Base-by-base conservation (phyloP, 192 early-diverging fungal species). In the Coemansia biformis region DNA sequence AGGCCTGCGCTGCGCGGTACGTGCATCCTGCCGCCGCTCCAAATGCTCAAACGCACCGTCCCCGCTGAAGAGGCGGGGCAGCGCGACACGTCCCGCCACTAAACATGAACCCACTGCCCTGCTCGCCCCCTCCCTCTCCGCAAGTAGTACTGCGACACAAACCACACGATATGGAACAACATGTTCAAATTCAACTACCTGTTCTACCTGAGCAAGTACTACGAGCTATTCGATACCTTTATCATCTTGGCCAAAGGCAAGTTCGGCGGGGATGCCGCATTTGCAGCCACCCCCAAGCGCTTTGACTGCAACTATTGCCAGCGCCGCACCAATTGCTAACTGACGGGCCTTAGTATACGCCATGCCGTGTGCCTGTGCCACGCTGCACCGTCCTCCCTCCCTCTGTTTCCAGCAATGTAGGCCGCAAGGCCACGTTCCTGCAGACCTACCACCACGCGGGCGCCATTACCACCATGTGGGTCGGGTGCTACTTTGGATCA, bases 371-470 rank as follows among this genome's bases (percentile, higher is more conserved):
- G n/a, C n/a, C n/a, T n/a, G n/a, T n/a, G n/a, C n/a, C n/a, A n/a
- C n/a, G n/a, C n/a, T n/a, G n/a, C n/a, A n/a, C n/a, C n/a, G n/a
- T n/a, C n/a, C n/a, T n/a, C n/a, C n/a, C n/a, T n/a, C n/a, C 8
- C 8, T 45, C 12, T 19, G 14, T 37, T 11, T 7, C 0, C 28
- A 21, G 9, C 4, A 4, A 18, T 52, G 17, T 72, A 72, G 87
- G 87, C 26, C 71, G 70, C 46, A 59, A 59, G 43, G 85, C 86
- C 0, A 88, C 86, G 17, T 81, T 89, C 26, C 68, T 92, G 47
- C 90, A 92, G 73, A 85, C 85, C 26, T 92, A 89, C 66, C 90
- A 92, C 63, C 90, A 92, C 59, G 82, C 87, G 2, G 88, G 88
- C 24, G 88, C 90, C 13, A 92, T 92, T 59, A 76, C 88, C 45